Conservation (phyloP, 306 rosid species). For the Fragaria iinumae region DNA sequence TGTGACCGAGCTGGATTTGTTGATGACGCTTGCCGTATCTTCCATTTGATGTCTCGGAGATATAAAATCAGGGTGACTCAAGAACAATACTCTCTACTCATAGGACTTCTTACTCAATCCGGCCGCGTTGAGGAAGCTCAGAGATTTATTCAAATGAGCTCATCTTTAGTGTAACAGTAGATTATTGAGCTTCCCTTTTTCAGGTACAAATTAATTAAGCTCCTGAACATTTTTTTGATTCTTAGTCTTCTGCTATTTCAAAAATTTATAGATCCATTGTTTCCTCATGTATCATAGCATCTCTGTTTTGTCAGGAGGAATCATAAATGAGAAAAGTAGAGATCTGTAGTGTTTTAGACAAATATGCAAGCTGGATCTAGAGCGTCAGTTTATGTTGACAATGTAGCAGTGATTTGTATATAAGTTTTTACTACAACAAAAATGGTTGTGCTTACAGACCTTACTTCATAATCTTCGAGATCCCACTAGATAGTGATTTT, state of each 20-base stretch:
- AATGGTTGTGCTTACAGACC: background rate
- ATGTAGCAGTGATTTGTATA: too few species aligned
- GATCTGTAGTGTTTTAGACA: background rate
- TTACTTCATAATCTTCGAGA: too few species aligned
- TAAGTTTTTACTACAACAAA: background rate
- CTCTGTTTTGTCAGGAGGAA: background rate
- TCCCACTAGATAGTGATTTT: too few species aligned
- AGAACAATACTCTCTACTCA: conserved; percentile 47
- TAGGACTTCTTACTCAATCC: conserved; percentile 51
- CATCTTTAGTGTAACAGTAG: conserved; percentile 33
- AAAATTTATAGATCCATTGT: conserved; percentile 18
- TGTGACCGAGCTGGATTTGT: conserved; percentile 70
- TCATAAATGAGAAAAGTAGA: background rate
- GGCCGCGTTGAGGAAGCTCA: conserved; percentile 61
- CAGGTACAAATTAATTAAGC: conserved; percentile 16
- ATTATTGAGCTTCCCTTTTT: conserved; percentile 13
- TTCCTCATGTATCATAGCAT: background rate
- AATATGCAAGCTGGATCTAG: background rate
- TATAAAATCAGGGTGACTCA: conserved; percentile 53
- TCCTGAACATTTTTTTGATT: background rate
- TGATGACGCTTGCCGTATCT: conserved; percentile 56
- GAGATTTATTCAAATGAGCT: conserved; percentile 46
- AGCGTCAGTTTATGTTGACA: background rate
- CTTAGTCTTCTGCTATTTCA: background rate
- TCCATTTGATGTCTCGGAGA: conserved; percentile 45